phyloP scores from a whole-genome alignment of 495 filamentous ascomycete species.

The Lasiosphaeria miniovina region DNA sequence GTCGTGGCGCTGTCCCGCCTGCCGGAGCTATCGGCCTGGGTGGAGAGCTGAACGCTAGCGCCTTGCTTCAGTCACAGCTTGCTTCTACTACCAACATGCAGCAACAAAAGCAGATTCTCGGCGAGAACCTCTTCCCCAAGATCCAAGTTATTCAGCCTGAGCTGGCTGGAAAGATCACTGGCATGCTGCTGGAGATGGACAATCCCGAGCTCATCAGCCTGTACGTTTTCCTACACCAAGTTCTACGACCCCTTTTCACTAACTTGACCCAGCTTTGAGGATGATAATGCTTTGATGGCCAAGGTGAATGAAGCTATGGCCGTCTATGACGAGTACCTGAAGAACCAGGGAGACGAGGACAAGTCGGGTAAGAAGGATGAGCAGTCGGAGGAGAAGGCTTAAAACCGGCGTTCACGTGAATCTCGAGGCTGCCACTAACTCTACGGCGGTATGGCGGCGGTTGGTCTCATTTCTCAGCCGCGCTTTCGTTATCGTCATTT shows the following conservation, averaged over 20 bases:
- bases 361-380: constrained; percentile 52
- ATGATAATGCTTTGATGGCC: constrained; percentile 80
- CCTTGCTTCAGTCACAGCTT: constrained; percentile 50
- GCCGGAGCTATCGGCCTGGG: constrained; percentile 22
- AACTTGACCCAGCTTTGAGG: constrained; percentile 65
- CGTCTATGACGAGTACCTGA: constrained; percentile 98
- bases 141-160: constrained; percentile 90
- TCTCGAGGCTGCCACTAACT: background rate
- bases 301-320: constrained; percentile 97
- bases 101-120: constrained; percentile 97
- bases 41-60: constrained; percentile 38
- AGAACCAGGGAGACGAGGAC: constrained; percentile 57
- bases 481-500: constrained; percentile 23
- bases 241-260: constrained; percentile 17
- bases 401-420: constrained; percentile 20
- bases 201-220: constrained; percentile 87
- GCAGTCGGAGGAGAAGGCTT: constrained; percentile 57
- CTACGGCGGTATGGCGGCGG: constrained; percentile 1
- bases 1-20: constrained; percentile 42
- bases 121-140: constrained; percentile 97
- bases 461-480: constrained; percentile 13
- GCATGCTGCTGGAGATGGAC: constrained; percentile 99
- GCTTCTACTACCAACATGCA: constrained; percentile 50
- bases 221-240: constrained; percentile 61
- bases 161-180: constrained; percentile 97